Conservation (phyloP, 1,139 yeast genomes). For the Magnusiomyces paraingens region DNA sequence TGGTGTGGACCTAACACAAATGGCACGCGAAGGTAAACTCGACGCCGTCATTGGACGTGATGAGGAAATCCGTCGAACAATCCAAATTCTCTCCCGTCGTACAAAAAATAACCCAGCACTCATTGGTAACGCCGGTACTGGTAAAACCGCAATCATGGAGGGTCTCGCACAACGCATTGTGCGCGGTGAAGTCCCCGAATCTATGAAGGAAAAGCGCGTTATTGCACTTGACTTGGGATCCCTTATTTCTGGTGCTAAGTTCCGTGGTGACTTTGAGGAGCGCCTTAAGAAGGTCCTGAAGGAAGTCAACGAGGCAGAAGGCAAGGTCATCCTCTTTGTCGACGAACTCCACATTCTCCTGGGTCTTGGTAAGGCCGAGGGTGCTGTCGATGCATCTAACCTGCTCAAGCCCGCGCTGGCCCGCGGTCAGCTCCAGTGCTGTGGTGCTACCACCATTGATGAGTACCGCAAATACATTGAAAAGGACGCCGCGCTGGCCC, state of each 20-base stretch:
- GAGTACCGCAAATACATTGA: constrained; percentile 84
- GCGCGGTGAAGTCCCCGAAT: constrained; percentile 89
- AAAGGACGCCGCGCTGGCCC: constrained; percentile 84
- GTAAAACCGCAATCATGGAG: constrained; percentile 94
- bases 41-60: constrained; percentile 98
- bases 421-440: constrained; percentile 85
- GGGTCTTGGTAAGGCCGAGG: constrained; percentile 93
- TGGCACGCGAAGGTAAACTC: constrained; percentile 83
- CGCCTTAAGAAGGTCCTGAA: constrained; percentile 76
- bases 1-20: constrained; percentile 80
- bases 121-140: constrained; percentile 96
- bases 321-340: constrained; percentile 73
- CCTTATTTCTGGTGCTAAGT: constrained; percentile 89
- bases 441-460: constrained; percentile 92
- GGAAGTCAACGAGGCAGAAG: constrained; percentile 79
- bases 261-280: constrained; percentile 92
- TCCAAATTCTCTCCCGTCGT: constrained; percentile 84
- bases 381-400: constrained; percentile 93
- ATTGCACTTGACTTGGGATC: constrained; percentile 83
- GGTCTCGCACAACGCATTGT: constrained; percentile 92
- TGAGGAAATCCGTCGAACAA: constrained; percentile 87
- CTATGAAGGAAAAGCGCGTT: constrained; percentile 77
- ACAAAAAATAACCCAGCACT: constrained; percentile 92
- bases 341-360: constrained; percentile 89
- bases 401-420: constrained; percentile 90